These are phyloP conservation scores for Colletotrichum orbiculare DNA, from an alignment of 2,329 filamentous ascomycete genomes.

Conservation along the genomic window DNA sequence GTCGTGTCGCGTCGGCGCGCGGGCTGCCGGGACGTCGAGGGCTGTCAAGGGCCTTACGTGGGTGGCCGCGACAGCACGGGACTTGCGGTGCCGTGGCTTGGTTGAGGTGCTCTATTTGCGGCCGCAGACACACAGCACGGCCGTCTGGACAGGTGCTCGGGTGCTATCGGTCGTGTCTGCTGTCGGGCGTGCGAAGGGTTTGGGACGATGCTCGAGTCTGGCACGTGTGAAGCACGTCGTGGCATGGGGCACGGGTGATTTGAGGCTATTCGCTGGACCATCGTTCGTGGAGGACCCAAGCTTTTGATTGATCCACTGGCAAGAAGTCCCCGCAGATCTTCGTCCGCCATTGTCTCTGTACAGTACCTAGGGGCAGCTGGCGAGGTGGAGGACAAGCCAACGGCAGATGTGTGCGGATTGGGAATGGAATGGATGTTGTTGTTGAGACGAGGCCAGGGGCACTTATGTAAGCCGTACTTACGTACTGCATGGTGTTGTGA, in stretches of 20 bases:
- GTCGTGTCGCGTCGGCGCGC: neutral
- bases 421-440: no score
- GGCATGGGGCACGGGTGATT: constrained; percentile 13
- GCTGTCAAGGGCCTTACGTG: neutral
- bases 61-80: constrained; percentile 13
- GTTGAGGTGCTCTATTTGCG: constrained; percentile 3
- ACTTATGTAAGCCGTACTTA: neutral
- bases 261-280: neutral
- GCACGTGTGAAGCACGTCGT: neutral
- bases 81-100: constrained; percentile 12
- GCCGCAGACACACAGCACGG: constrained; percentile 16
- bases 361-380: no score
- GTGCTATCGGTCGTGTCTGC: neutral
- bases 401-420: no score
- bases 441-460: no score
- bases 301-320: no score
- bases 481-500: neutral
- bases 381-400: no score
- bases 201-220: neutral
- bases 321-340: constrained; percentile 18
- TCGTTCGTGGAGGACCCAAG: no score
- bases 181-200: neutral
- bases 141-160: constrained; percentile 5
- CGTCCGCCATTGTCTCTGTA: neutral
- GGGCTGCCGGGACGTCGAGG: neutral